Evolutionary conservation across 441 rosid species (phyloP).

Genomic region (Gossypium schwendimanii): DNA sequence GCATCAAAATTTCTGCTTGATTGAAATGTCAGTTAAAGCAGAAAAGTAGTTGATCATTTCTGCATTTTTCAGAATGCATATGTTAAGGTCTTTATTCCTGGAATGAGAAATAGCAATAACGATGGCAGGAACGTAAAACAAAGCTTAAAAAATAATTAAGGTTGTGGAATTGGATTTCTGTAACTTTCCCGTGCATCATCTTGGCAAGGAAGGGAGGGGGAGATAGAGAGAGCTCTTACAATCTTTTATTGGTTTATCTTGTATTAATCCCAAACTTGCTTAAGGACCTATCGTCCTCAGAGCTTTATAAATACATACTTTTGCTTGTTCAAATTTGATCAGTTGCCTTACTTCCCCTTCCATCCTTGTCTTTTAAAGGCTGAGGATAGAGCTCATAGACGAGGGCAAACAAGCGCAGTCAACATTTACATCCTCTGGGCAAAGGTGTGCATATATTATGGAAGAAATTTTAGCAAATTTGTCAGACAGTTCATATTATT

Average conservation of each 20-base stretch:
- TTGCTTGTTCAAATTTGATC: neutral
- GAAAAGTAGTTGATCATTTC: neutral
- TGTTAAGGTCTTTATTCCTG: neutral
- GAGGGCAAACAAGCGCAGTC: conserved; percentile 82
- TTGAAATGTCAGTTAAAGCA: conserved; percentile 1
- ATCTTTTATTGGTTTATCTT: neutral
- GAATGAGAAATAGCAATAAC: neutral
- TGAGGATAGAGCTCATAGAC: conserved; percentile 92
- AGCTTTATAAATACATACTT: neutral
- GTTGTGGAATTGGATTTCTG: neutral
- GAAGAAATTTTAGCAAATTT: conserved; percentile 9
- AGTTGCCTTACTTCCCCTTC: neutral
- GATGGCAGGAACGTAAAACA: neutral
- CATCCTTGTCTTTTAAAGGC: conserved; percentile 49
- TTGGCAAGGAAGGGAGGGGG: neutral
- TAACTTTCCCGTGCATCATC: neutral
- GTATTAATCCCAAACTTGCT: neutral
- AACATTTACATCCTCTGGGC: conserved; percentile 86
- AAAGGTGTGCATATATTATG: conserved; percentile 40
- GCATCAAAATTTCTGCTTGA: neutral
- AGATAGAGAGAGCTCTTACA: neutral
- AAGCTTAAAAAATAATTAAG: neutral
- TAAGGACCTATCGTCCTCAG: neutral
- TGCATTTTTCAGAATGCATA: neutral
- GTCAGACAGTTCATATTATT: neutral